Base-by-base conservation (phyloP, 192 early-diverging fungal species). In the Phycomyces nitens region DNA sequence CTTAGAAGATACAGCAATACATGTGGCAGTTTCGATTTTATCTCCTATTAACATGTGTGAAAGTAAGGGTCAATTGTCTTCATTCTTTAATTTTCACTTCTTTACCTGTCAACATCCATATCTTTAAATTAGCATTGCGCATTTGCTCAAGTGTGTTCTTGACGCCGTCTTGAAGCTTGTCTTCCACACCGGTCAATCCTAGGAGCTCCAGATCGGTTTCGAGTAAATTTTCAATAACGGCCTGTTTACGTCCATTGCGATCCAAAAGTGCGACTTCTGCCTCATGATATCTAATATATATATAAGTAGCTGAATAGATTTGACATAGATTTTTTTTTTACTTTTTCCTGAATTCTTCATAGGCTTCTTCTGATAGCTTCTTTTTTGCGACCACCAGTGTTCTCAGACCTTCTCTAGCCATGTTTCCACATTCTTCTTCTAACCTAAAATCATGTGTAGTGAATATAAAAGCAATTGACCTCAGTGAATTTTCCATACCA, bases 21-120 rank as follows among this genome's bases (percentile, higher is more conserved):
- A 95, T 0, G 92, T 94, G 21, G 96, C 96, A 10, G 96, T 98
- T 74, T 98, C 96, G 53, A 96, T 93, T 70, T 98, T 98, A 77
- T 98, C 96, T 53, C 95, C 65, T 66, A 60, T 24, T 52, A 41
- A 23, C 23, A 62, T 14, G 10, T 12, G 15, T 11, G 11, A 47
- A 47, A 7, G 11, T n/a, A 14, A 6, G 3, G 2, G 12, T n/a
- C 11, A 47, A 18, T 2, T 18, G 3, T 18, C 12, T 47, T 5
- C 29, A 34, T 34, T 34, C 7, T 5, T 34, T 34, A 7, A 5
- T 34, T 34, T 34, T 5, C 7, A 7, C 44, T 47, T n/a, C 2
- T 41, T 8, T 49, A 72, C 74, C 94, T 0, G 96, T 98, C 60
- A 98, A 82, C 96, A 98, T 98, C 96, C 96, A 98, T 21, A 98